Evolutionary conservation across 2,329 filamentous ascomycete genomes (phyloP).

Genomic region (Paraconiothyrium brasiliense): DNA sequence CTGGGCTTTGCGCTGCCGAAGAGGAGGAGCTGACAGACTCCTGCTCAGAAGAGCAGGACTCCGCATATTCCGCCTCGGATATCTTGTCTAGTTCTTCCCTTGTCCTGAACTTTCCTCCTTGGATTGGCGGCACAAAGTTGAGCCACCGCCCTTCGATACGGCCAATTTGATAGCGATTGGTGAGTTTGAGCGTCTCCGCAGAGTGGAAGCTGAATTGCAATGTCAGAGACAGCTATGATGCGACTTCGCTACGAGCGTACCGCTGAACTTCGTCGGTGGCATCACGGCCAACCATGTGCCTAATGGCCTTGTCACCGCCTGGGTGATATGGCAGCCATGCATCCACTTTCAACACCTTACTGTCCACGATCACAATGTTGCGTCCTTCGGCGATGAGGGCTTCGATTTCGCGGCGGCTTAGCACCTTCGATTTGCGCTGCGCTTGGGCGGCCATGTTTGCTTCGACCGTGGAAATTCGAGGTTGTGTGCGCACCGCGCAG

Average conservation of each 20-base stretch:
- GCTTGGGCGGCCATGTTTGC: conserved; percentile 39
- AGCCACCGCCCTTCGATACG: conserved; percentile 81
- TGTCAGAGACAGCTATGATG: conserved; percentile 18
- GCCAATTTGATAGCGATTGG: conserved; percentile 86
- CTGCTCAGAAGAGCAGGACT: conserved; percentile 33
- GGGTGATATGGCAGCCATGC: conserved; percentile 90
- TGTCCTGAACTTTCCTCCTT: conserved; percentile 80
- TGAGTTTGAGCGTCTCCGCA: conserved; percentile 74
- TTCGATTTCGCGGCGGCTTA: conserved; percentile 75
- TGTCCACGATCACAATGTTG: conserved; percentile 81
- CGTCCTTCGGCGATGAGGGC: conserved; percentile 83
- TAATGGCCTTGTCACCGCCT: conserved; percentile 88
- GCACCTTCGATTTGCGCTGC: conserved; percentile 58
- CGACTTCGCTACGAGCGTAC: conserved; percentile 62
- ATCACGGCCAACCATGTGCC: conserved; percentile 93
- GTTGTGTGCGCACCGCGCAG: conserved; percentile 5
- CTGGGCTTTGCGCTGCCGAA: conserved; percentile 66
- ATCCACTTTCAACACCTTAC: conserved; percentile 85
- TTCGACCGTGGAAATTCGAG: not conserved
- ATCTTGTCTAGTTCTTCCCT: conserved; percentile 51
- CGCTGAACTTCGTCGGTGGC: conserved; percentile 93
- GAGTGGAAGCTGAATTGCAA: conserved; percentile 76
- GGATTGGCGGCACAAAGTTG: conserved; percentile 91
- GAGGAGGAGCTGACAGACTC: conserved; percentile 49
- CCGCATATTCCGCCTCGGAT: conserved; percentile 47